These are phyloP conservation scores for Sphagnum magellanicum DNA, from an alignment of 228 moss, liverwort and hornwort genomes.

Conservation along the genomic window DNA sequence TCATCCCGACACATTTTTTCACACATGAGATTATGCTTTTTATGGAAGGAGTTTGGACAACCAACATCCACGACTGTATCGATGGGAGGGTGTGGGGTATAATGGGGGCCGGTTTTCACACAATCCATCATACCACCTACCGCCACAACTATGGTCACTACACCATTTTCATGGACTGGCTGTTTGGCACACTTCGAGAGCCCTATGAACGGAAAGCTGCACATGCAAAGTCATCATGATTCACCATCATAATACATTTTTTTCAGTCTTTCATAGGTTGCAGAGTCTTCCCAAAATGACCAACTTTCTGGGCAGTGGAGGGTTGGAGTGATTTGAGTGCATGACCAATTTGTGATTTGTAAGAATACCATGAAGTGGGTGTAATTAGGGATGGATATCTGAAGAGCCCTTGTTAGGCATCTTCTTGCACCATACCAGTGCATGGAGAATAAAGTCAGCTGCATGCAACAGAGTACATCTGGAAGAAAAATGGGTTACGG, in stretches of 20 bases:
- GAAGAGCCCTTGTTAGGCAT: too few relatives aligned
- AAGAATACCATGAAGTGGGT: too few relatives aligned
- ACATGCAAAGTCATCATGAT: constrained; percentile 10
- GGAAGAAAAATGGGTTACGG: too few relatives aligned
- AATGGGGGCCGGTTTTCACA: constrained; percentile 96
- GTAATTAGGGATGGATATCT: too few relatives aligned
- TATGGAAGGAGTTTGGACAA: constrained; percentile 87
- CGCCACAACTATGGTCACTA: constrained; percentile 94
- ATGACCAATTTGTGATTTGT: too few relatives aligned
- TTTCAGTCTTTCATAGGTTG: too few relatives aligned
- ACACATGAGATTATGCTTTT: constrained; percentile 78
- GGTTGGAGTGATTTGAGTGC: too few relatives aligned
- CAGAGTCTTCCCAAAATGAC: too few relatives aligned
- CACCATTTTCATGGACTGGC: constrained; percentile 84
- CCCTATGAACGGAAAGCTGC: constrained; percentile 43
- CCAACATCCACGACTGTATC: constrained; percentile 94
- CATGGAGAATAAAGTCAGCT: too few relatives aligned
- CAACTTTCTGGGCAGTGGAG: too few relatives aligned
- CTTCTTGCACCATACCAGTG: too few relatives aligned
- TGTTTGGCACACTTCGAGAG: constrained; percentile 82
- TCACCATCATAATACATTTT: constrained; percentile 4
- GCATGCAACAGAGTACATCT: too few relatives aligned
- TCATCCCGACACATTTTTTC: constrained; percentile 73
- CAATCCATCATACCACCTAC: constrained; percentile 93
- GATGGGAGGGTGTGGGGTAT: constrained; percentile 86